Conservation (phyloP, 2,329 filamentous ascomycete genomes). For the Dryadomyces quercus-mongolicae region DNA sequence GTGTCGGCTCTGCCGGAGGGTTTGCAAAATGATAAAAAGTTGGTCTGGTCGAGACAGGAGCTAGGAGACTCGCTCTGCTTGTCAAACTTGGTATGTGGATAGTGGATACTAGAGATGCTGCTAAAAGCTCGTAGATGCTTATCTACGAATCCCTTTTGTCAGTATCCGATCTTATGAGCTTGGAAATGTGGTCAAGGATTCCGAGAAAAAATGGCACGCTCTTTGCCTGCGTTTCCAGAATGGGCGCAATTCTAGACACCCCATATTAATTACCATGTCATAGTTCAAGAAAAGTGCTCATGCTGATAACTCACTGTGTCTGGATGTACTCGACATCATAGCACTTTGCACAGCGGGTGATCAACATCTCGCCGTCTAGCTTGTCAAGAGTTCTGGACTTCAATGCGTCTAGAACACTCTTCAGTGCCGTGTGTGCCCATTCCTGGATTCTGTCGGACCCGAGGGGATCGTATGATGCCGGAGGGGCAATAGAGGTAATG, state of each 20-base stretch:
- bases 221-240: background rate
- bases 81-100: background rate
- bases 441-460: background rate
- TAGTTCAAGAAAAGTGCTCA: background rate
- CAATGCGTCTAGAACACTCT: background rate
- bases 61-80: background rate
- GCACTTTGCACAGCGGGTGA: background rate
- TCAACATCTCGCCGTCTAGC: background rate
- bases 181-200: background rate
- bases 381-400: background rate
- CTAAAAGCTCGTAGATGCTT: background rate
- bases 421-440: background rate
- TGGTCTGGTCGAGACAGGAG: too few species aligned
- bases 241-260: background rate
- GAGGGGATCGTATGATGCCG: background rate
- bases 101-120: background rate
- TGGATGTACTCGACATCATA: background rate
- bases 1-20: background rate
- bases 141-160: background rate
- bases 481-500: background rate
- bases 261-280: background rate
- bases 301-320: background rate
- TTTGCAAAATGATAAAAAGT: too few species aligned
- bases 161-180: background rate
- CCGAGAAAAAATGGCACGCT: background rate